phyloP scores from a whole-genome alignment of 169 alveolate species.

The Eimeria falciformis region DNA sequence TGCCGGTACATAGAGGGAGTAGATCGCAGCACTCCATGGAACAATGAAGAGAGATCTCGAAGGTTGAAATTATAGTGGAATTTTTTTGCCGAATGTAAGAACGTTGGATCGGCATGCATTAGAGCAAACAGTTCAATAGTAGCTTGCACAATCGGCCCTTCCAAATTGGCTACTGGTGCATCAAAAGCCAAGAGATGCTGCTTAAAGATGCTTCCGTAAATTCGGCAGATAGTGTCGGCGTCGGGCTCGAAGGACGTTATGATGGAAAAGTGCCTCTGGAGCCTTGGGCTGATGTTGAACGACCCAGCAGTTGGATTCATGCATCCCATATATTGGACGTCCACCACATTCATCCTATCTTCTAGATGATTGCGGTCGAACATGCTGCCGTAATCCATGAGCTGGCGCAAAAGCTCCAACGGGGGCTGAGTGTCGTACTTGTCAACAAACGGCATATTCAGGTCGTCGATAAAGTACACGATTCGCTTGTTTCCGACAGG shows the following conservation, averaged over 20 bases:
- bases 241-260: conserved; percentile 91
- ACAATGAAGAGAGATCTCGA: conserved; percentile 93
- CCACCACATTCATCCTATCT: conserved; percentile 94
- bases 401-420: conserved; percentile 93
- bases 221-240: conserved; percentile 88
- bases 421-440: conserved; percentile 97
- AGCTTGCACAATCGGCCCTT: conserved; percentile 89
- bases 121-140: conserved; percentile 88
- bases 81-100: conserved; percentile 94
- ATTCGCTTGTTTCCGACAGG: conserved; percentile 94
- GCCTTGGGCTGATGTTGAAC: conserved; percentile 93
- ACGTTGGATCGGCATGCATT: conserved; percentile 74
- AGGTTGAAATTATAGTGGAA: conserved; percentile 97
- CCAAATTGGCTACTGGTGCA: conserved; percentile 84
- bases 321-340: conserved; percentile 94
- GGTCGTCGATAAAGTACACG: conserved; percentile 96
- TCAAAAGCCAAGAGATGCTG: conserved; percentile 93
- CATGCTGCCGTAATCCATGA: conserved; percentile 87
- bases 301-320: conserved; percentile 97
- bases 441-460: conserved; percentile 96
- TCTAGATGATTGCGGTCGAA: conserved; percentile 79
- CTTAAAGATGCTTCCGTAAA: conserved; percentile 90
- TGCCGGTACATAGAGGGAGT: conserved; percentile 89
- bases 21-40: conserved; percentile 93
- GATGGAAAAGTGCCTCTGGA: conserved; percentile 94